A percentile compares a stretch with the other conserved stretches of the same genome.
These are phyloP conservation scores for Quercus cerris DNA, from an alignment of 306 rosid species.

Conservation along the genomic window DNA sequence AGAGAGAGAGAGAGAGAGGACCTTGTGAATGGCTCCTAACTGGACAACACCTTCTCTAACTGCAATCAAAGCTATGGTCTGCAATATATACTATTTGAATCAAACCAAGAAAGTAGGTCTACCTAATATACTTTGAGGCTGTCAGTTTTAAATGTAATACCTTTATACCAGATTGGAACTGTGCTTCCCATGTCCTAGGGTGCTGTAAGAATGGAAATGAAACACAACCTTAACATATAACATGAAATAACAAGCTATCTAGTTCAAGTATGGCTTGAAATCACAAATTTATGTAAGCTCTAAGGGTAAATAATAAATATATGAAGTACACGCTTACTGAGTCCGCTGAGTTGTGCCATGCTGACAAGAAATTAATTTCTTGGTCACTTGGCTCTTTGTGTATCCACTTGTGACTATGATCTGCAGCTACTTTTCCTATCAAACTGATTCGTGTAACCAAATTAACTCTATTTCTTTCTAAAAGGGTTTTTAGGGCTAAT, in stretches of 20 bases:
- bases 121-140: not conserved
- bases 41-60: slow-evolving; percentile 98
- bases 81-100: slow-evolving; percentile 21
- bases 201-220: slow-evolving; percentile 52
- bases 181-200: slow-evolving; percentile 99
- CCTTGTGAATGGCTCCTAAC: slow-evolving; percentile 89
- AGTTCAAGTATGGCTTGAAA: not conserved
- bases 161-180: slow-evolving; percentile 98
- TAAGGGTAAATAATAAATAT: not conserved
- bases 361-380: slow-evolving; percentile 86
- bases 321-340: slow-evolving; percentile 35
- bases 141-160: slow-evolving; percentile 23
- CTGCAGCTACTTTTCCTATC: slow-evolving; percentile 98
- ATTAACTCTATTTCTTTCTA: not conserved
- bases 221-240: slow-evolving; percentile 3
- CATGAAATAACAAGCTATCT: slow-evolving; percentile 21
- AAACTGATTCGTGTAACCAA: slow-evolving; percentile 47
- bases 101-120: not conserved
- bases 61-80: slow-evolving; percentile 95
- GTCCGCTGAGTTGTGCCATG: slow-evolving; percentile 95
- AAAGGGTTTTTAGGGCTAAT: not conserved
- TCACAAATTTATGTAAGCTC: not conserved
- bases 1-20: slow-evolving; percentile 15
- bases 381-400: slow-evolving; percentile 86
- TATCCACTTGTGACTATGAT: slow-evolving; percentile 97